Evolutionary conservation across 306 rosid genomes (phyloP), one percentile per base, ranked within the genome.

Genomic region (Cucurbita maxima): DNA sequence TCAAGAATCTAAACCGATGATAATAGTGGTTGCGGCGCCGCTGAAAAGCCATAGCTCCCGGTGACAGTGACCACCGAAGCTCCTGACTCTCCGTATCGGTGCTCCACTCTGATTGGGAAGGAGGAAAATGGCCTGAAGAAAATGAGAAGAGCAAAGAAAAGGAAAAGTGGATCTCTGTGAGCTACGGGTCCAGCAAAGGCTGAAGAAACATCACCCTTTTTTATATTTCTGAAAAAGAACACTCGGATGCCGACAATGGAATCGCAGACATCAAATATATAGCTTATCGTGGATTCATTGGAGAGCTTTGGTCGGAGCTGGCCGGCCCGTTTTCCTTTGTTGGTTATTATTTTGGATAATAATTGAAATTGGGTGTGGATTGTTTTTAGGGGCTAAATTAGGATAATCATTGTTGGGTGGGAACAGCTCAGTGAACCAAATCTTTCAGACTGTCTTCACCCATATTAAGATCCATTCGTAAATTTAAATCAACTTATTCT

Each of bases 1-100:
- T 67, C 75, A 86, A 22, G 5, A 47, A 76, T 30, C 91, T 86
- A 75, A 85, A 83, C 10, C 96, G 87, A 75, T 87, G 87, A 67
- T 79, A 79, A 83, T 82, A 79, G 82, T 88, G 84, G 79, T 82
- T 74, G 72, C 99, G 99, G 83, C 99, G 99, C 83, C 99, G 90
- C 58, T 82, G 97, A 77, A 73, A 57, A 36, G 90, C 92, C 99
- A 86, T 86, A 43, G 34, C 71, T 56, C 58, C 50, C 13, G 52
- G 73, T 37, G 77, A 59, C 53, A 12, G 72, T 59, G 60, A 59
- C 58, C 71, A 19, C 63, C 40, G 58, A 14, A 54, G 76, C 69
- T 78, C 50, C 47, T 56, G 37, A 10, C 10, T 51, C 51, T 56
- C 64, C 55, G 58, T 53, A 57, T 58, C 15, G 11, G 7, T 58